Evolutionary conservation across 2,329 filamentous ascomycete species (phyloP), one percentile per base, ranked within the genome.

Genomic region (Hymenoscyphus fraxineus): DNA sequence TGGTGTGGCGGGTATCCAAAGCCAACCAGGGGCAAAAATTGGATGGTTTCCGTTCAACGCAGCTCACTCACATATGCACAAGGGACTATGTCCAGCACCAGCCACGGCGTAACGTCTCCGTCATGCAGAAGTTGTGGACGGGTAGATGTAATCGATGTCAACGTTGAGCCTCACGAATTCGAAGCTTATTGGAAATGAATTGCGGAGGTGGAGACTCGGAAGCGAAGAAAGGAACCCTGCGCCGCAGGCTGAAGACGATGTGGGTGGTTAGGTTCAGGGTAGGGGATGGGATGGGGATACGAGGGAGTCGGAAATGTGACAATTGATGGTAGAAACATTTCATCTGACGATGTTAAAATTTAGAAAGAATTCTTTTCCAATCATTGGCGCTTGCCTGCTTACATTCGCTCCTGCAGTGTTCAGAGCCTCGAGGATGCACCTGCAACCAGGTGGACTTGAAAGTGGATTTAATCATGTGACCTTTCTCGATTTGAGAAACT

Each of bases 41-140:
- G 27, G 54, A 16, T 51, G n/a, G 13, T 27, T n/a, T 58, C 58
- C 64, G 55, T 58, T 41, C 40, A 57, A 57, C 40, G 38, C 40
- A n/a, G 39, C 44, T 51, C 44, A 51, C 38, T 61, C 63, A 19
- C 51, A 64, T 44, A 44, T 40, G 55, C 39, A 41, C 60, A 60
- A 64, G 32, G 44, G 58, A 59, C 64, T 7, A 64, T 68, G 65
- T 64, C 63, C 64, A 65, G 40, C 47, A 38, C 63, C 64, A 65
- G 40, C 47, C 38, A 65, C 35, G 59, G 59, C 64, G 65, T 63
- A 66, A 65, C 62, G 66, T 67, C 61, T 66, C 64, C 41, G 60
- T 63, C 58, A 62, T 59, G 59, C 57, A 64, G 40, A 54, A 13
- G n/a, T 6, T 51, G 22, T 51, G 44, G 44, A 22, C 22, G 10